Percentiles rank a stretch among this genome's conserved stretches.
phyloP scores from a whole-genome alignment of 345 rosid species.

The Stellera chamaejasme region DNA sequence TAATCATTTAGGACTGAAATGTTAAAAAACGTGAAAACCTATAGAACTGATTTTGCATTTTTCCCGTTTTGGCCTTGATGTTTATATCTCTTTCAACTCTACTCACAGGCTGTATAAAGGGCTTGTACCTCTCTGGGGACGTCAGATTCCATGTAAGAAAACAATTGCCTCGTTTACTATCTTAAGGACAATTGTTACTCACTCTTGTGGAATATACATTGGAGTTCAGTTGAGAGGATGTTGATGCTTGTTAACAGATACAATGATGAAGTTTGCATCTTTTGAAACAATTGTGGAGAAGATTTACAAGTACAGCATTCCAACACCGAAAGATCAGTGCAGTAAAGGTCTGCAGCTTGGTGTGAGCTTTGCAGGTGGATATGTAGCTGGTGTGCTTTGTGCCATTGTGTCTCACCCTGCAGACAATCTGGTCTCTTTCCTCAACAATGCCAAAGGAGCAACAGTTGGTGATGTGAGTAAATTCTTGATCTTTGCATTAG shows the following conservation, averaged over 20 bases:
- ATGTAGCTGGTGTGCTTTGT: conserved; percentile 82
- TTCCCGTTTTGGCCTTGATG: background rate
- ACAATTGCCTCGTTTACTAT: background rate
- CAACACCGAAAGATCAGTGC: conserved; percentile 80
- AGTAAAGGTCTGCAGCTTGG: conserved; percentile 73
- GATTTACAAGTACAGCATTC: conserved; percentile 68
- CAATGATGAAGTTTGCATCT: conserved; percentile 98
- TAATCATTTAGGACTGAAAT: too few species aligned
- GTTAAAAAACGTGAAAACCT: too few species aligned
- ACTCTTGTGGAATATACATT: too few species aligned
- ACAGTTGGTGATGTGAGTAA: conserved; percentile 73
- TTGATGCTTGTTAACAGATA: conserved; percentile 40
- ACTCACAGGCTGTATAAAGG: conserved; percentile 76
- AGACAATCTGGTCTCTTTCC: conserved; percentile 94
- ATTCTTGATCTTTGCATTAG: conserved; percentile 1
- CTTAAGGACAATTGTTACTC: too few species aligned
- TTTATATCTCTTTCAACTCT: background rate
- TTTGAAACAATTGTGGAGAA: conserved; percentile 84
- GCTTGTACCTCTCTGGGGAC: conserved; percentile 88
- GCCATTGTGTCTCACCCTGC: conserved; percentile 96
- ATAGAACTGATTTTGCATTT: background rate
- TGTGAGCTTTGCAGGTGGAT: conserved; percentile 91
- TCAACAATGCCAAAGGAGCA: conserved; percentile 91
- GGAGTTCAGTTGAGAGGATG: too few species aligned
- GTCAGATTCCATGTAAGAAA: conserved; percentile 93